These are phyloP conservation scores for Triticum dicoccoides DNA, from an alignment of 176 grass and related monocot genomes.

Conservation along the genomic window DNA sequence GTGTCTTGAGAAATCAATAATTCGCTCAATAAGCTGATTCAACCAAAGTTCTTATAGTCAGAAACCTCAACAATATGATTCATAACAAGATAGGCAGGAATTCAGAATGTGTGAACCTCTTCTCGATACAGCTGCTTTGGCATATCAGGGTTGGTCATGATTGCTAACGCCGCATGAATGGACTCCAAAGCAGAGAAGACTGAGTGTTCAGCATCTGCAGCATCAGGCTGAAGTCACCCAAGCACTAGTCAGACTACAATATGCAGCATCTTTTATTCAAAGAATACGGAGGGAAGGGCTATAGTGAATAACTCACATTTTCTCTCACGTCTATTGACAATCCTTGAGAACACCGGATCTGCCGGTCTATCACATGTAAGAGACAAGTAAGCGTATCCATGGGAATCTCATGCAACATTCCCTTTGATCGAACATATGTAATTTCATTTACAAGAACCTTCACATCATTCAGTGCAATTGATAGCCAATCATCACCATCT, in stretches of 20 bases:
- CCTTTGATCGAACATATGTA: slow-evolving; percentile 69
- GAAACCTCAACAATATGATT: slow-evolving; percentile 9
- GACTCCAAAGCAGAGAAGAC: slow-evolving; percentile 95
- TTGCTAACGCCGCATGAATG: slow-evolving; percentile 76
- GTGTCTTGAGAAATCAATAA: slow-evolving; percentile 94
- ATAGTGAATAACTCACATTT: slow-evolving; percentile 60
- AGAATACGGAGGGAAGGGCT: not conserved
- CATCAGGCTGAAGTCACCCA: slow-evolving; percentile 55
- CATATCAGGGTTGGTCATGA: slow-evolving; percentile 90
- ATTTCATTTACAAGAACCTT: slow-evolving; percentile 89
- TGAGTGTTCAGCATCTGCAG: slow-evolving; percentile 56
- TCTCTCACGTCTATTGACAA: slow-evolving; percentile 79
- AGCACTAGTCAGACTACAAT: slow-evolving; percentile 41
- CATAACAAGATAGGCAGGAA: slow-evolving; percentile 15
- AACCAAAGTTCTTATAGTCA: slow-evolving; percentile 32
- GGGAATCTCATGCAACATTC: slow-evolving; percentile 71
- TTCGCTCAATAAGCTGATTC: slow-evolving; percentile 90
- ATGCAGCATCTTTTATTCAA: slow-evolving; percentile 22
- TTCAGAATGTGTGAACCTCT: slow-evolving; percentile 52
- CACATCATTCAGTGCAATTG: slow-evolving; percentile 66
- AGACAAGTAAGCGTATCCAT: slow-evolving; percentile 75
- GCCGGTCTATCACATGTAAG: slow-evolving; percentile 79
- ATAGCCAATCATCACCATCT: slow-evolving; percentile 73
- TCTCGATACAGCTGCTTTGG: slow-evolving; percentile 97
- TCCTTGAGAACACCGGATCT: slow-evolving; percentile 90